A percentile compares a stretch with the other conserved stretches of the same genome.
Evolutionary conservation across 2,329 filamentous ascomycete genomes (phyloP).

Genomic region (Fusarium siculi): DNA sequence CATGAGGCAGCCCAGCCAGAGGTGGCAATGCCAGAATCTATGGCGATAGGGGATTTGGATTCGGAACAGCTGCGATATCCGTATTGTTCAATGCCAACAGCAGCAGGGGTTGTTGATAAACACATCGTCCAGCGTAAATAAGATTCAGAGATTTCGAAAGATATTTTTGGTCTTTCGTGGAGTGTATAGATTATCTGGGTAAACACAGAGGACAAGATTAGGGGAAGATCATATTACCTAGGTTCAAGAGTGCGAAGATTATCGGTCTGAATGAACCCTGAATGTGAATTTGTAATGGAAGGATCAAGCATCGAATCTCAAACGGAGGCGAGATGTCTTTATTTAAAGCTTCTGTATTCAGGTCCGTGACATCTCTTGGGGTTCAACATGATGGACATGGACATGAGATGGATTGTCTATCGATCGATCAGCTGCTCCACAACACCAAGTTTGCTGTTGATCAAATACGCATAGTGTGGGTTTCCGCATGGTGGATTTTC

Average conservation of each 20-base stretch:
- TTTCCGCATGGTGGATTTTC: not conserved
- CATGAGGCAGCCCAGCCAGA: conserved; percentile 1
- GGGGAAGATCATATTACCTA: conserved; percentile 21
- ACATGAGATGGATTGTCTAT: not conserved
- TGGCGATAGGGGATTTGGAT: conserved; percentile 19
- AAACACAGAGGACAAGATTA: conserved; percentile 5
- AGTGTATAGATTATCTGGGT: not conserved
- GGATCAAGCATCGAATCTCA: conserved; percentile 16
- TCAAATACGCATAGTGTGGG: not conserved
- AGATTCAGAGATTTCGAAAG: not conserved
- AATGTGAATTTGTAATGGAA: conserved; percentile 6
- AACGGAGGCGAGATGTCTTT: conserved; percentile 35
- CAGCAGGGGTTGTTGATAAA: not conserved
- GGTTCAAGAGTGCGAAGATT: not conserved
- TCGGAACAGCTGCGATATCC: not conserved
- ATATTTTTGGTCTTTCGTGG: not conserved
- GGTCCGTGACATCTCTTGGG: not conserved
- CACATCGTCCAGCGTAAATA: too few species aligned
- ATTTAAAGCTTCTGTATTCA: conserved; percentile 9
- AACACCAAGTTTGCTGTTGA: not conserved
- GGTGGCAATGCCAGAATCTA: conserved; percentile 3
- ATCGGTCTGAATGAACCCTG: conserved; percentile 9
- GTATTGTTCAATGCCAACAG: not conserved
- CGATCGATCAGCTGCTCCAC: conserved; percentile 24
- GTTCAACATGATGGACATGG: not conserved